Evolutionary conservation across 2,329 filamentous ascomycete species (phyloP).

Genomic region (Tolypocladium guangdongense): DNA sequence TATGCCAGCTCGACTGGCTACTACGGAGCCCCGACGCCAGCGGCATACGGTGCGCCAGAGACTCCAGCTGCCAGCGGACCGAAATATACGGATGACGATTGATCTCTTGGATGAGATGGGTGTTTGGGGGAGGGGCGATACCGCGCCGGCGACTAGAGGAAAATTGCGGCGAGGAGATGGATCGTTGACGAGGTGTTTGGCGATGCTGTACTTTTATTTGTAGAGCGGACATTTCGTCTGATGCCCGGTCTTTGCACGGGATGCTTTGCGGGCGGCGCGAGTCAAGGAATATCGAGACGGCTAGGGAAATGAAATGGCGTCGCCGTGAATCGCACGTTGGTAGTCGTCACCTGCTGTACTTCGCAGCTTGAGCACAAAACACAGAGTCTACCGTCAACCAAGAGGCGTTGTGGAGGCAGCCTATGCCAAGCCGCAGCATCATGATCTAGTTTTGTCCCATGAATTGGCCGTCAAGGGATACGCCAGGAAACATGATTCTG

Average conservation of each 20-base stretch:
- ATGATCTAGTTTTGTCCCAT: too few relatives aligned
- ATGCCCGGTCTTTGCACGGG: not conserved
- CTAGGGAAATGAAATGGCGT: not conserved
- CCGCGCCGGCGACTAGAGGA: not conserved
- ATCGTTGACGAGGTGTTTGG: not conserved
- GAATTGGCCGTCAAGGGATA: too few relatives aligned
- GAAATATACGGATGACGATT: slow-evolving; percentile 41
- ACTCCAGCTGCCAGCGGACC: slow-evolving; percentile 51
- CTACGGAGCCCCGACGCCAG: slow-evolving; percentile 54
- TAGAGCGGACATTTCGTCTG: not conserved
- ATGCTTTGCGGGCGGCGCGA: not conserved
- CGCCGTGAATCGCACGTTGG: too few relatives aligned
- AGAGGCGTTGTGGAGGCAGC: too few relatives aligned
- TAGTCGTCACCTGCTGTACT: too few relatives aligned
- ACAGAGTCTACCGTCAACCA: too few relatives aligned
- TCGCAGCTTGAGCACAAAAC: too few relatives aligned
- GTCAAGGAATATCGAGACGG: not conserved
- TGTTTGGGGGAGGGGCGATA: not conserved
- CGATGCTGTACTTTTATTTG: not conserved
- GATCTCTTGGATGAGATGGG: not conserved
- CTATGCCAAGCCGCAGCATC: too few relatives aligned
- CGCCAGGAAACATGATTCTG: too few relatives aligned
- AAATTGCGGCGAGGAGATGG: not conserved
- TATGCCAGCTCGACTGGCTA: slow-evolving; percentile 17
- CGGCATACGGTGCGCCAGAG: slow-evolving; percentile 46